A percentile compares a stretch with the other conserved stretches of the same genome.
phyloP scores from a whole-genome alignment of 495 filamentous ascomycete species.

The Amorphotheca resinae region DNA sequence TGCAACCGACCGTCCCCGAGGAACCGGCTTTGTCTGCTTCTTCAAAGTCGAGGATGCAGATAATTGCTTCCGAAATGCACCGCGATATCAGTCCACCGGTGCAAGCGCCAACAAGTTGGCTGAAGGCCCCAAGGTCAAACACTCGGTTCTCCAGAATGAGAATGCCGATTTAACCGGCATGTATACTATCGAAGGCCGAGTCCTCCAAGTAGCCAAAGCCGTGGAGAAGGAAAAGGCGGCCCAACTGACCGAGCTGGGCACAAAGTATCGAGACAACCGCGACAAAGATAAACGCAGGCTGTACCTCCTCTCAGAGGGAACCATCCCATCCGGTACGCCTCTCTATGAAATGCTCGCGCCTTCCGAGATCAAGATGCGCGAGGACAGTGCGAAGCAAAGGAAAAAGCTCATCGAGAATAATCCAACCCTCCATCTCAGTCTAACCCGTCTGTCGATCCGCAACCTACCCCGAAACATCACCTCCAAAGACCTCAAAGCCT shows the following conservation, averaged over 20 bases:
- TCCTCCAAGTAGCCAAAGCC: constrained; percentile 72
- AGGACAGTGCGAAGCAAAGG: constrained; percentile 76
- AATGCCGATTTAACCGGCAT: constrained; percentile 59
- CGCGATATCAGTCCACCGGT: constrained; percentile 30
- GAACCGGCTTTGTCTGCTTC: constrained; percentile 94
- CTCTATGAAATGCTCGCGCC: constrained; percentile 65
- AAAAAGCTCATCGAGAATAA: constrained; percentile 83
- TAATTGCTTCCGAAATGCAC: constrained; percentile 60
- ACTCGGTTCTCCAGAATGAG: constrained; percentile 77
- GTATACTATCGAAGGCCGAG: constrained; percentile 82
- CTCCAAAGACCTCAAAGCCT: constrained; percentile 80
- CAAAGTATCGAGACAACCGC: constrained; percentile 47
- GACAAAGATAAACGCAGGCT: constrained; percentile 86
- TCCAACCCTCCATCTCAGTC: constrained; percentile 74
- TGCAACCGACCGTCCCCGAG: constrained; percentile 70
- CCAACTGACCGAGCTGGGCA: constrained; percentile 57
- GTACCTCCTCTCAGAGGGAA: constrained; percentile 80
- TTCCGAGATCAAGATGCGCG: constrained; percentile 74
- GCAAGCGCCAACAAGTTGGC: constrained; percentile 28
- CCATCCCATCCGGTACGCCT: constrained; percentile 55
- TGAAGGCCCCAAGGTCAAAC: constrained; percentile 35
- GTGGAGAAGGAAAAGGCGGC: constrained; percentile 68
- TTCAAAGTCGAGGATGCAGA: constrained; percentile 59
- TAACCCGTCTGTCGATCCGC: constrained; percentile 87
- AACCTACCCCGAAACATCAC: constrained; percentile 78